phyloP scores from a whole-genome alignment of 2,329 filamentous ascomycete species.

The Leptodontidium sp. region DNA sequence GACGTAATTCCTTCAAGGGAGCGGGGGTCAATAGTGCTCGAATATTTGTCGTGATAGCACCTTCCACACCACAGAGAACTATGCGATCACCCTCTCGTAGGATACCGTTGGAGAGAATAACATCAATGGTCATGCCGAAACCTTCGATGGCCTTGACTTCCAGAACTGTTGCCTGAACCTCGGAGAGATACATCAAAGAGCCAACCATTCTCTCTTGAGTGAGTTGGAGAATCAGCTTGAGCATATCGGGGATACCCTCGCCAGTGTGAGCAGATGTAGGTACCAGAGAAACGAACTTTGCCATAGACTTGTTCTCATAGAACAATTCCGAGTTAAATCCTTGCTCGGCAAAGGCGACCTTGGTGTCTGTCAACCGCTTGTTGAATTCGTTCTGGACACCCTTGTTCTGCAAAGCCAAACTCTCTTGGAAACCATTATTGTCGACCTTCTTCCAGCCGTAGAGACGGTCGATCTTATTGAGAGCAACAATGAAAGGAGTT shows the following conservation, averaged over 20 bases:
- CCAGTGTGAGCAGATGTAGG: slow-evolving; percentile 98
- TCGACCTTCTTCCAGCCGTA: slow-evolving; percentile 99
- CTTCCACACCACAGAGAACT: slow-evolving; percentile 95
- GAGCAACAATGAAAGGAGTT: slow-evolving; percentile 96
- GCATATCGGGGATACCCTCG: slow-evolving; percentile 98
- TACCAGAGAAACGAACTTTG: slow-evolving; percentile 91
- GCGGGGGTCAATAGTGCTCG: slow-evolving; percentile 92
- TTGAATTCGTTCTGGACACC: slow-evolving; percentile 93
- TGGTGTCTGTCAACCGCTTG: slow-evolving; percentile 88
- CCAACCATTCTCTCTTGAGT: slow-evolving; percentile 98
- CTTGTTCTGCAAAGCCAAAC: slow-evolving; percentile 87
- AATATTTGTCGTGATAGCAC: slow-evolving; percentile 93
- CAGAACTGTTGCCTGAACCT: slow-evolving; percentile 96
- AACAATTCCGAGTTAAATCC: slow-evolving; percentile 97
- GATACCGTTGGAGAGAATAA: slow-evolving; percentile 95
- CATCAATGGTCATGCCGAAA: slow-evolving; percentile 98
- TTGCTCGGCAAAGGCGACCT: slow-evolving; percentile 93
- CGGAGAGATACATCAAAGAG: slow-evolving; percentile 96
- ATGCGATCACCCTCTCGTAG: slow-evolving; percentile 93
- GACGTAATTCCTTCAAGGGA: slow-evolving; percentile 89
- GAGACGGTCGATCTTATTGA: slow-evolving; percentile 99
- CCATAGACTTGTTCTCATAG: slow-evolving; percentile 98
- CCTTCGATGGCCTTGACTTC: slow-evolving; percentile 99
- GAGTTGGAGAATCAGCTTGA: slow-evolving; percentile 90
- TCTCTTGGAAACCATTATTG: slow-evolving; percentile 98